Evolutionary conservation across 2,329 filamentous ascomycete genomes (phyloP).

Genomic region (Colletotrichum somersetense): DNA sequence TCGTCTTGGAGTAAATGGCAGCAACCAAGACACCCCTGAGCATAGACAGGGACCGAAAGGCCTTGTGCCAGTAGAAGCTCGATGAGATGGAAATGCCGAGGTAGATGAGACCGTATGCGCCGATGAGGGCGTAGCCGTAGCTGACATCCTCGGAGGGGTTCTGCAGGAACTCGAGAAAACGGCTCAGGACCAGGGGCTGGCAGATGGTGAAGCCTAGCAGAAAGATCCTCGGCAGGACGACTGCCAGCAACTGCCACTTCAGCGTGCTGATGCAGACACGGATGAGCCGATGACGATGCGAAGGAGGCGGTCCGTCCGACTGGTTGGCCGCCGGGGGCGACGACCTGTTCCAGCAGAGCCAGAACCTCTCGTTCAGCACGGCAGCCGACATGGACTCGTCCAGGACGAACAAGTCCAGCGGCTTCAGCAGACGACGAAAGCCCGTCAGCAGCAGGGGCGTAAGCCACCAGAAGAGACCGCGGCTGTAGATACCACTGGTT

Average conservation of each 20-base stretch:
- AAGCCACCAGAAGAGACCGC: conserved; percentile 55
- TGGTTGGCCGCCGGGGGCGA: conserved; percentile 22
- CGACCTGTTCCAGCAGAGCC: conserved; percentile 49
- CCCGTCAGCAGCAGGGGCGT: conserved; percentile 50
- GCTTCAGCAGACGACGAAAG: conserved; percentile 51
- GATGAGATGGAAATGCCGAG: conserved; percentile 55
- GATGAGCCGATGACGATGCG: conserved; percentile 45
- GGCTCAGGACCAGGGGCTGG: conserved; percentile 53
- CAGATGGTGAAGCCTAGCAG: conserved; percentile 53
- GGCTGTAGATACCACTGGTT: conserved; percentile 53
- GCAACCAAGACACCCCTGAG: conserved; percentile 47
- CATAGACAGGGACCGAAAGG: conserved; percentile 46
- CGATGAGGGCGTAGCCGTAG: conserved; percentile 56
- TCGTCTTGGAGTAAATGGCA: conserved; percentile 47
- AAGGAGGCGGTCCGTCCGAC: conserved; percentile 12
- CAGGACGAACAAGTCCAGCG: conserved; percentile 49
- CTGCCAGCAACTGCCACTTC: conserved; percentile 48
- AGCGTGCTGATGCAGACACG: conserved; percentile 47
- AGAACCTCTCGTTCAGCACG: conserved; percentile 48
- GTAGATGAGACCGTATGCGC: conserved; percentile 56
- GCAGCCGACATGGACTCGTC: conserved; percentile 50
- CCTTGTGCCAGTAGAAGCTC: conserved; percentile 45
- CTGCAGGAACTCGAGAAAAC: conserved; percentile 50
- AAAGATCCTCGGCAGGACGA: conserved; percentile 50
- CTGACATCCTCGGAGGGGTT: conserved; percentile 46